Evolutionary conservation across 148 eudicot genomes (phyloP).

Genomic region (Beta vulgaris): DNA sequence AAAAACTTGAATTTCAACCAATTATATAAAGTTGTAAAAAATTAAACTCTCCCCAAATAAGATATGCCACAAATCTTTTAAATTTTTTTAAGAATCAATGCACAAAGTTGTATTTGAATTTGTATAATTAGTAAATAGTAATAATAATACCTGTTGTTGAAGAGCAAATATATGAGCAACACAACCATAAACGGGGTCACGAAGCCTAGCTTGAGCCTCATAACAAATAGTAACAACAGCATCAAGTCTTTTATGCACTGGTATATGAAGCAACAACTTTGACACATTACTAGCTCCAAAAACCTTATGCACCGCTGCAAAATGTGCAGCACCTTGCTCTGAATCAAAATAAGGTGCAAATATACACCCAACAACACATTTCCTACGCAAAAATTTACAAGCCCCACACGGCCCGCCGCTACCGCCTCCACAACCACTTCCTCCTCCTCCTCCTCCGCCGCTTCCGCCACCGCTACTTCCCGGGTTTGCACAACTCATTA

Average conservation of each 20-base stretch:
- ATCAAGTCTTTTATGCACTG: slow-evolving; percentile 62
- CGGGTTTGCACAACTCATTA: slow-evolving; percentile 43
- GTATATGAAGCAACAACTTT: slow-evolving; percentile 70
- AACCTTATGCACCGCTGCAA: slow-evolving; percentile 96
- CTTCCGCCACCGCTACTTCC: slow-evolving; percentile 30
- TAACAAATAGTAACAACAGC: slow-evolving; percentile 92
- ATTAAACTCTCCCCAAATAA: no score
- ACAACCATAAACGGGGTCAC: slow-evolving; percentile 93
- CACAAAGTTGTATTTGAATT: no score
- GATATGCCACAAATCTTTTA: no score
- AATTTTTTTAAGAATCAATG: no score
- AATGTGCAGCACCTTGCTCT: slow-evolving; percentile 92
- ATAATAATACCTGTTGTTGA: slow-evolving; percentile 79
- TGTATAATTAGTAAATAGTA: no score
- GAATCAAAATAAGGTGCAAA: slow-evolving; percentile 95
- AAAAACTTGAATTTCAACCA: not conserved
- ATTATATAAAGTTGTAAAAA: not conserved
- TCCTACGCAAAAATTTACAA: slow-evolving; percentile 85
- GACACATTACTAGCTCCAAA: slow-evolving; percentile 96
- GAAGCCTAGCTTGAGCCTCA: slow-evolving; percentile 90
- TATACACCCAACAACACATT: slow-evolving; percentile 81
- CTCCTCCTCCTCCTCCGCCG: slow-evolving; percentile 22
- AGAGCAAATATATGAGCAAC: slow-evolving; percentile 91
- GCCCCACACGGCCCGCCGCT: slow-evolving; percentile 94
- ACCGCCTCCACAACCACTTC: slow-evolving; percentile 31